Conservation (phyloP, 176 grass and related monocot species). For the Puya raimondii region DNA sequence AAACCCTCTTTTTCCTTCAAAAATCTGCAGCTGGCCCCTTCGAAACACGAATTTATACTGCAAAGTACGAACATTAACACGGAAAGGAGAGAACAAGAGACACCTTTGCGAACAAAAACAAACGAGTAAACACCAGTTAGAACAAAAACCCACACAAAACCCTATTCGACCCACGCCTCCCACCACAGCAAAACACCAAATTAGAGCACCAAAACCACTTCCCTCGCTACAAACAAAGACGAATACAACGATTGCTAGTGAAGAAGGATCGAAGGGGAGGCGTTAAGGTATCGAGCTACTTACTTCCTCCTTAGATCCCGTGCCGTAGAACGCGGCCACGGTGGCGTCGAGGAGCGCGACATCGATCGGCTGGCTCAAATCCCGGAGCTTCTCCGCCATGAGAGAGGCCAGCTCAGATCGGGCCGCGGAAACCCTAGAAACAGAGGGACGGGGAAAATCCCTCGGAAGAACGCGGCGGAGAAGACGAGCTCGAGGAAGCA, state of each 20-base stretch:
- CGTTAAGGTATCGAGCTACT: not conserved
- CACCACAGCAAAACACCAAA: not conserved
- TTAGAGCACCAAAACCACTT: not conserved
- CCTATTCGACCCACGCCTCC: not conserved
- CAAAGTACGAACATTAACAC: not conserved
- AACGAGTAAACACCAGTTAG: not conserved
- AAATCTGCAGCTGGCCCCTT: not conserved
- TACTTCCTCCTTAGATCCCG: constrained; percentile 99
- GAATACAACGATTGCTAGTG: not conserved
- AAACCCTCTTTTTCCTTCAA: not conserved
- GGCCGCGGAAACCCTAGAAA: constrained; percentile 24
- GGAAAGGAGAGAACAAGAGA: not conserved
- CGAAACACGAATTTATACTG: not conserved
- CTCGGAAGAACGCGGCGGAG: not conserved
- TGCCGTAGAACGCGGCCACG: constrained; percentile 94
- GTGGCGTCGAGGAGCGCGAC: constrained; percentile 87
- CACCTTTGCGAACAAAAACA: not conserved
- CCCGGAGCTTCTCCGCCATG: constrained; percentile 93
- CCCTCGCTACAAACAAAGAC: not conserved
- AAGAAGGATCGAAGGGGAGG: not conserved
- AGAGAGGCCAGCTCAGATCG: not conserved
- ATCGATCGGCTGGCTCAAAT: constrained; percentile 96
- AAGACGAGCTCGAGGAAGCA: not conserved
- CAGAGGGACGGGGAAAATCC: not conserved
- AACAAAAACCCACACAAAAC: not conserved